Conservation (phyloP, 2,329 filamentous ascomycete species). For the Huntiella bhutanensis region DNA sequence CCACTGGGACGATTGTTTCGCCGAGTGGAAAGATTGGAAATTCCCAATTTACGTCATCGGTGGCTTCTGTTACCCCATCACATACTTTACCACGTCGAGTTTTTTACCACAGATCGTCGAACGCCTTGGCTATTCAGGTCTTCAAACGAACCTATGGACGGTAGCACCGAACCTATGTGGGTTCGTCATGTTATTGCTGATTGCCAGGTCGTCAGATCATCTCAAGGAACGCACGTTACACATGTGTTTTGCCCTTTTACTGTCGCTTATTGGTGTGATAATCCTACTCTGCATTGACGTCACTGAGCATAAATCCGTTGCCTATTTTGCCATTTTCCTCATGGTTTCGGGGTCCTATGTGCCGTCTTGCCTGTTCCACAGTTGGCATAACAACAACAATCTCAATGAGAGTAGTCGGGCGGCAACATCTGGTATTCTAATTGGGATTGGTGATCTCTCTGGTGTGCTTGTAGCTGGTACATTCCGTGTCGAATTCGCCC, state of each 20-base stretch:
- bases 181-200: conserved; percentile 24
- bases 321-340: conserved; percentile 32
- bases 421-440: conserved; percentile 18
- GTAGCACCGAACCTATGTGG: conserved; percentile 29
- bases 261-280: conserved; percentile 25
- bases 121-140: conserved; percentile 23
- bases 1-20: conserved; percentile 22
- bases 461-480: conserved; percentile 26
- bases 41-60: conserved; percentile 27
- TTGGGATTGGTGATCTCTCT: conserved; percentile 30
- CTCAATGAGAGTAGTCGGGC: conserved; percentile 23
- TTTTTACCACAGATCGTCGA: conserved; percentile 29
- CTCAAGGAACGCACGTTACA: conserved; percentile 27
- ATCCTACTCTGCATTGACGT: conserved; percentile 26
- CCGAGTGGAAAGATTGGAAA: conserved; percentile 20
- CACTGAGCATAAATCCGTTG: conserved; percentile 22
- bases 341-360: conserved; percentile 27
- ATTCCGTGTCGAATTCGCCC: conserved; percentile 29
- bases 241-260: conserved; percentile 19
- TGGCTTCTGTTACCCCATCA: conserved; percentile 28
- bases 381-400: conserved; percentile 35
- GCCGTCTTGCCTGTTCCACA: conserved; percentile 26
- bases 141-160: conserved; percentile 29
- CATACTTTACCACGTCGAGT: conserved; percentile 23
- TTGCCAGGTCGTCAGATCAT: conserved; percentile 25